phyloP scores from a whole-genome alignment of 257 asterid genomes.

The Solanum piurae region DNA sequence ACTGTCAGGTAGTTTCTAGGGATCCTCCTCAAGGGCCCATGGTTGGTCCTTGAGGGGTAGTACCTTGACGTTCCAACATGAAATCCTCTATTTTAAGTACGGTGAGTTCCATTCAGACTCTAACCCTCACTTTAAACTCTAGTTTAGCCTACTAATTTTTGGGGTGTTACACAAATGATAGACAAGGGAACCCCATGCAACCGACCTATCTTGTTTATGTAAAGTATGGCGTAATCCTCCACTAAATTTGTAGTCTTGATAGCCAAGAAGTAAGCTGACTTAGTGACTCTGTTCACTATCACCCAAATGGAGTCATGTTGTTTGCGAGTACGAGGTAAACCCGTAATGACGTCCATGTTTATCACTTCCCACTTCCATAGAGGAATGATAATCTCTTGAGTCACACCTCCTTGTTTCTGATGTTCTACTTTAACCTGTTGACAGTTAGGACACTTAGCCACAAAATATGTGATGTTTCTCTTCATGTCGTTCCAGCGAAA shows the following conservation, averaged over 20 bases:
- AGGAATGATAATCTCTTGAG: background rate
- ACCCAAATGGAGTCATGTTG: background rate
- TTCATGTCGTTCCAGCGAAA: background rate
- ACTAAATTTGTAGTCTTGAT: background rate
- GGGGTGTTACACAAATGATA: no score
- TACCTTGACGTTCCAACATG: no score
- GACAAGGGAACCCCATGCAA: no score
- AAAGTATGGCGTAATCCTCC: background rate
- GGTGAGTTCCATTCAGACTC: no score
- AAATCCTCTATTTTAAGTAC: no score
- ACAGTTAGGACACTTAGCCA: background rate
- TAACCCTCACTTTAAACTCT: no score
- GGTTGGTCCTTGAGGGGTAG: no score
- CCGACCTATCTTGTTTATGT: background rate
- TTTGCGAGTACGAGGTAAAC: background rate
- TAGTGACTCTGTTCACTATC: no score
- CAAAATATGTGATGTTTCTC: no score
- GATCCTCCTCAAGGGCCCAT: no score
- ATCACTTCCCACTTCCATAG: background rate
- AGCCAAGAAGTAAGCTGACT: background rate
- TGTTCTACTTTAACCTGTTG: background rate
- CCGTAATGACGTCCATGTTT: background rate
- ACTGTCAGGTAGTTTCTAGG: no score
- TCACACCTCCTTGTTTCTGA: background rate
- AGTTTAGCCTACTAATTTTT: no score